These are phyloP conservation scores for Clonostachys solani DNA, from an alignment of 2,329 filamentous ascomycete species.

Conservation along the genomic window DNA sequence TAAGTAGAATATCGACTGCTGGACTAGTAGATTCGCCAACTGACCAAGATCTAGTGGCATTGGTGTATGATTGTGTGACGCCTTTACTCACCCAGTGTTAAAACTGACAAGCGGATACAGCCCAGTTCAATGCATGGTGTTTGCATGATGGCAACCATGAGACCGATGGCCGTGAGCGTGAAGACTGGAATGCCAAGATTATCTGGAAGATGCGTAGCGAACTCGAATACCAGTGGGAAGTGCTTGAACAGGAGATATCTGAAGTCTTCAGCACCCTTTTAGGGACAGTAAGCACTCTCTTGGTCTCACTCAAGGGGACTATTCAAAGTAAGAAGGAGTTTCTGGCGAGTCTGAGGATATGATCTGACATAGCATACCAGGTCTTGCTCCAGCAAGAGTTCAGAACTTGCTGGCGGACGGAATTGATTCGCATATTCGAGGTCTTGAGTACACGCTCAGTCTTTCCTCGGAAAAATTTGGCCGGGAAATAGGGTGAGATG, in stretches of 20 bases:
- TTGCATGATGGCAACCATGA: slow-evolving; percentile 15
- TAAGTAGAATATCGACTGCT: slow-evolving; percentile 5
- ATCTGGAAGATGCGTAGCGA: slow-evolving; percentile 24
- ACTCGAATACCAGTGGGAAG: slow-evolving; percentile 16
- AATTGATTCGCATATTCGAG: background rate
- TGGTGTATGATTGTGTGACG: slow-evolving; percentile 6
- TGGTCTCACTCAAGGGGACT: background rate
- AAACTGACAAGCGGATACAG: slow-evolving; percentile 6
- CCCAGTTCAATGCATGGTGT: slow-evolving; percentile 23
- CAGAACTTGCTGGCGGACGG: background rate
- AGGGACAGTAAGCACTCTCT: background rate
- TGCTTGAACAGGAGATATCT: slow-evolving; percentile 17
- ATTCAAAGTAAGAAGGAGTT: too few species aligned
- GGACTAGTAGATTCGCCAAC: background rate
- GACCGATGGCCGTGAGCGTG: slow-evolving; percentile 6
- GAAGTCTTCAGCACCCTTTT: slow-evolving; percentile 3
- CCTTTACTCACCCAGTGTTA: background rate
- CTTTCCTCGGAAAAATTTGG: background rate
- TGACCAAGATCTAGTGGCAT: slow-evolving; percentile 9
- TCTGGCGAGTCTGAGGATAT: too few species aligned
- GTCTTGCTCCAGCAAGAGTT: background rate
- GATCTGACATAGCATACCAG: too few species aligned
- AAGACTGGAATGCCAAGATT: slow-evolving; percentile 23
- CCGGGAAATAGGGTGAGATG: background rate
- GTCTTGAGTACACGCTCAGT: background rate